Evolutionary conservation across 1,284 basidiomycete species (phyloP).

Genomic region (Stereum hirsutum): DNA sequence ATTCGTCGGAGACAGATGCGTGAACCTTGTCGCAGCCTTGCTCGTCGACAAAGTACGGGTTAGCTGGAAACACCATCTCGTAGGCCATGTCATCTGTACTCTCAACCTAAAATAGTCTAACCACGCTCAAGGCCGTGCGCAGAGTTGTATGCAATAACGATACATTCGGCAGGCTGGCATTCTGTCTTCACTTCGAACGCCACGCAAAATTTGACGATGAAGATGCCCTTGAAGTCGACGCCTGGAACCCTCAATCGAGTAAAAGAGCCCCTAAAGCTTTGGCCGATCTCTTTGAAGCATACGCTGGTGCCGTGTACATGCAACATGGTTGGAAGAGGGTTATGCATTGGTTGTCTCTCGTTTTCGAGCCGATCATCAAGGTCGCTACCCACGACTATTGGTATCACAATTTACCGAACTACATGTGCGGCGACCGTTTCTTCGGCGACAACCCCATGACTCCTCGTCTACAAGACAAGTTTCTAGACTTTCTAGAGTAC

Average conservation of each 20-base stretch:
- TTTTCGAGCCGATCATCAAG: slow-evolving; percentile 18
- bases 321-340: slow-evolving; percentile 18
- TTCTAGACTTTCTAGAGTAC: slow-evolving; percentile 10
- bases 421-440: neutral
- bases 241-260: slow-evolving; percentile 12
- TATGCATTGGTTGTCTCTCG: slow-evolving; percentile 15
- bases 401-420: slow-evolving; percentile 2
- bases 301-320: slow-evolving; percentile 20
- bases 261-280: slow-evolving; percentile 20
- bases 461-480: slow-evolving; percentile 2
- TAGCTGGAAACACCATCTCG: slow-evolving; percentile 18
- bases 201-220: slow-evolving; percentile 15
- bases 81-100: slow-evolving; percentile 7
- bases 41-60: slow-evolving; percentile 19
- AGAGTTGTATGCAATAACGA: slow-evolving; percentile 21
- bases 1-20: slow-evolving; percentile 22
- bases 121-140: slow-evolving; percentile 11
- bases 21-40: slow-evolving; percentile 21
- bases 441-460: neutral
- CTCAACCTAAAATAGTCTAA: neutral
- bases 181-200: slow-evolving; percentile 17
- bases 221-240: slow-evolving; percentile 9
- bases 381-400: slow-evolving; percentile 18
- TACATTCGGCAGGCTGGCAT: slow-evolving; percentile 22
- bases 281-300: slow-evolving; percentile 24